Base-by-base conservation (phyloP, 345 rosid species). In the Populus tremula region DNA sequence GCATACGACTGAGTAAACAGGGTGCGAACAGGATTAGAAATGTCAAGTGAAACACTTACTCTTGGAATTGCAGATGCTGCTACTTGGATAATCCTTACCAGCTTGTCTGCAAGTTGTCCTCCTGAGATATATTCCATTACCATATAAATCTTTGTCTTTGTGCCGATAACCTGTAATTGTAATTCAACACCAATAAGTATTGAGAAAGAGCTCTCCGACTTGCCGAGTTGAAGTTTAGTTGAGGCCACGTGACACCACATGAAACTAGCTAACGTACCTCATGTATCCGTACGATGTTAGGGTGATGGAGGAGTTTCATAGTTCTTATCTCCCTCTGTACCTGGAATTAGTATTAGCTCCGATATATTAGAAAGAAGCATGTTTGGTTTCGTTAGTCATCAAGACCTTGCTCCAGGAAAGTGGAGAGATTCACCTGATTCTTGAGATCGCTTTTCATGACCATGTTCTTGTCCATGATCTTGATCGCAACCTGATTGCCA, bases 221-320 rank as follows among this genome's bases (percentile, higher is more conserved):
- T 14, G n/a, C 66, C 20, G 47, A 41, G n/a, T 3, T 16, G 76
- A 71, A 47, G 45, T 67, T 64, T 11, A 63, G 72, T 5, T 68
- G 69, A n/a, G 43, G 5, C 8, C 31, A 47, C 59, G 29, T 5
- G 35, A 75, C 31, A 66, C 27, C 3, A 67, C 5, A 65, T 18
- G 71, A 59, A 70, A 38, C 67, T 14, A 77, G n/a, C 50, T 1
- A 41, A 43, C 79, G 5, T 68, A 92, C 98, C 97, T 94, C 98
- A 10, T 90, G 91, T 80, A 94, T 94, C 70, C 86, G 85, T 0
- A 91, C 91, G 38, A 92, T 89, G 77, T 91, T 88, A 6, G 97
- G 98, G 80, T 95, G 99, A 74, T 91, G 83, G 78, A 94, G 82
- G 70, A 91, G 90, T 87, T 93, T 94, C 99, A 94, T 94, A 1